Conservation (phyloP, 2,329 filamentous ascomycete species). For the Curvularia sp. region DNA sequence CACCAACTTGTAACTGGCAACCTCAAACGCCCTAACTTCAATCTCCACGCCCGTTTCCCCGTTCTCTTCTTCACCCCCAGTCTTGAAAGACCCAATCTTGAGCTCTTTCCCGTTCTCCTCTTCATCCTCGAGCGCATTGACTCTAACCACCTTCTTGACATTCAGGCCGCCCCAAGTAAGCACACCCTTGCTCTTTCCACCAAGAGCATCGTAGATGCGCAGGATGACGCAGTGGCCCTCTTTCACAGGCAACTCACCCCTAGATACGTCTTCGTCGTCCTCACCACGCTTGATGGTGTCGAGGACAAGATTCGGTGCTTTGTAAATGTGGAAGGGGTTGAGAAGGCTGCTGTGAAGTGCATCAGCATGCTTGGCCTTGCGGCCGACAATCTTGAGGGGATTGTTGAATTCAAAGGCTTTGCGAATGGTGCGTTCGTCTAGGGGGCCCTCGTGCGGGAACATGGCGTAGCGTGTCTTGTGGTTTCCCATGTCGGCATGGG, state of each 20-base stretch:
- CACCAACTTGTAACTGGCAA: slow-evolving; percentile 75
- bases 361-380: slow-evolving; percentile 42
- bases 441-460: slow-evolving; percentile 77
- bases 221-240: slow-evolving; percentile 81
- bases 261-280: slow-evolving; percentile 61
- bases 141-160: slow-evolving; percentile 80
- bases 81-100: slow-evolving; percentile 38
- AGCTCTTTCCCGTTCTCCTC: slow-evolving; percentile 75
- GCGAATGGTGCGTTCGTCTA: slow-evolving; percentile 76
- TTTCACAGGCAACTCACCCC: slow-evolving; percentile 63
- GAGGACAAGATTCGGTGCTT: slow-evolving; percentile 72
- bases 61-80: slow-evolving; percentile 57
- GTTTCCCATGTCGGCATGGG: slow-evolving; percentile 89
- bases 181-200: slow-evolving; percentile 76
- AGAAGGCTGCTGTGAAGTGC: slow-evolving; percentile 36
- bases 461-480: slow-evolving; percentile 91
- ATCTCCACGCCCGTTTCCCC: slow-evolving; percentile 58
- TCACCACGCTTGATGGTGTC: slow-evolving; percentile 89
- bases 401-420: slow-evolving; percentile 92
- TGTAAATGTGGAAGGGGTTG: slow-evolving; percentile 71
- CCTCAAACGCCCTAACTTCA: slow-evolving; percentile 78
- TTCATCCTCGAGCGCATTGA: slow-evolving; percentile 89
- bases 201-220: slow-evolving; percentile 86
- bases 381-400: slow-evolving; percentile 66
- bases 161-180: slow-evolving; percentile 70